Evolutionary conservation across 345 rosid genomes (phyloP).

Genomic region (Microcos paniculata): DNA sequence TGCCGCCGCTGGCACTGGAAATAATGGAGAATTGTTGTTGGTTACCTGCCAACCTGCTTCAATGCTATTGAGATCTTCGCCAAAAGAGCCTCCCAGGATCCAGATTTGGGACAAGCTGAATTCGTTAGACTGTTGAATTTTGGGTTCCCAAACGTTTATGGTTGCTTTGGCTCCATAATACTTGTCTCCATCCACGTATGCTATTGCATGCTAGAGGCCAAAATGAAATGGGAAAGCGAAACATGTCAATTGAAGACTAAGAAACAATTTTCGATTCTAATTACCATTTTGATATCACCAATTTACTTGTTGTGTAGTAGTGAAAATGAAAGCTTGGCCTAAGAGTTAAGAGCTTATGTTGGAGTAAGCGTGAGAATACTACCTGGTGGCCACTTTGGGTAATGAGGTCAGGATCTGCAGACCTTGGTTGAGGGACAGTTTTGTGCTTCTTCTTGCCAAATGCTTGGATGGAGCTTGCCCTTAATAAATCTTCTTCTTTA

Average conservation of each 20-base stretch:
- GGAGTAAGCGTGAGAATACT: background rate
- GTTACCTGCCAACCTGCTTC: constrained; percentile 84
- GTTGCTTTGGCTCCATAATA: constrained; percentile 72
- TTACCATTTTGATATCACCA: background rate
- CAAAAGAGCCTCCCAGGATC: constrained; percentile 72
- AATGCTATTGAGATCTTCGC: constrained; percentile 72
- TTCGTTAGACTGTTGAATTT: constrained; percentile 59
- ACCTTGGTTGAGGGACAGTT: constrained; percentile 51
- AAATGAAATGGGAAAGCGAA: background rate
- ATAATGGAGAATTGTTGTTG: constrained; percentile 10
- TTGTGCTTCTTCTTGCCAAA: constrained; percentile 62
- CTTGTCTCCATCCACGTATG: constrained; percentile 63
- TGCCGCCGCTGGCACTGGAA: background rate
- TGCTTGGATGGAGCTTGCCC: constrained; percentile 54
- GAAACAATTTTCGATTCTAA: background rate
- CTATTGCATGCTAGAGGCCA: constrained; percentile 56
- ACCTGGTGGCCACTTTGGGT: constrained; percentile 55
- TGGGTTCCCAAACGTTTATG: constrained; percentile 75
- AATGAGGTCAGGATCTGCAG: constrained; percentile 52
- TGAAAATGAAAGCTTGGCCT: background rate
- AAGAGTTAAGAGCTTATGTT: too few species aligned
- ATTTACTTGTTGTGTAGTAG: background rate
- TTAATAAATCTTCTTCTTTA: constrained; percentile 51
- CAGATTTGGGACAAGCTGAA: constrained; percentile 76
- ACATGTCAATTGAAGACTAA: background rate